Evolutionary conservation across 345 rosid genomes (phyloP), one percentile per base, ranked within the genome.

Genomic region (Hibiscus mutabilis): DNA sequence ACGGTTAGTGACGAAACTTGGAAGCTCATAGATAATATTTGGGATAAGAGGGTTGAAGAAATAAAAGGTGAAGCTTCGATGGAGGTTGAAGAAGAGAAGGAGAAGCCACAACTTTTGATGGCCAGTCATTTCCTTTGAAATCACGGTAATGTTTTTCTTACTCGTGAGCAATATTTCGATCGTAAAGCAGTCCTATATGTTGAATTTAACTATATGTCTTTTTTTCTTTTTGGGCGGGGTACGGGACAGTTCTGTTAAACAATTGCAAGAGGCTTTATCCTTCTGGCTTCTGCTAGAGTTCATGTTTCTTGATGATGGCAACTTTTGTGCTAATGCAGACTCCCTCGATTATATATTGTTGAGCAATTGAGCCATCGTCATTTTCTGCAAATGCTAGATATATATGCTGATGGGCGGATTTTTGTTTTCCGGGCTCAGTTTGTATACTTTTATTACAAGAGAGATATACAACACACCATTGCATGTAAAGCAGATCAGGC

Each of bases 31-130:
- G 93, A 91, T 74, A 78, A 81, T 61, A 87, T 89, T 58, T 89
- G 96, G 96, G 94, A 89, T 73, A 85, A 84, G 68, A 83, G 88
- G 77, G 85, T 89, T 75, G 49, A 86, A 77, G 92, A 93, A 76
- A 86, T 93, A 31, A 89, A 73, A 86, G 70, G 78, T 57, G 88
- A 84, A 82, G 88, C 91, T 77, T 82, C 85, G 27, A 56, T 68
- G 75, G 85, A 82, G 83, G 78, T 84, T 74, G 90, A 89, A 72
- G 92, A 85, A 83, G 94, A 86, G 19, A 80, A 82, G 74, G 85
- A 84, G 84, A 88, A 79, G 78, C 98, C 96, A 46, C 90, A 87
- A 73, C 84, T 94, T 75, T 83, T 94, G 82, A 85, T 93, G 88
- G 91, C 96, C 68, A 81, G 89, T 57, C 98, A 93, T 87, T 93